Conservation (phyloP, 176 grass and related monocot species). For the Triticum dicoccoides region DNA sequence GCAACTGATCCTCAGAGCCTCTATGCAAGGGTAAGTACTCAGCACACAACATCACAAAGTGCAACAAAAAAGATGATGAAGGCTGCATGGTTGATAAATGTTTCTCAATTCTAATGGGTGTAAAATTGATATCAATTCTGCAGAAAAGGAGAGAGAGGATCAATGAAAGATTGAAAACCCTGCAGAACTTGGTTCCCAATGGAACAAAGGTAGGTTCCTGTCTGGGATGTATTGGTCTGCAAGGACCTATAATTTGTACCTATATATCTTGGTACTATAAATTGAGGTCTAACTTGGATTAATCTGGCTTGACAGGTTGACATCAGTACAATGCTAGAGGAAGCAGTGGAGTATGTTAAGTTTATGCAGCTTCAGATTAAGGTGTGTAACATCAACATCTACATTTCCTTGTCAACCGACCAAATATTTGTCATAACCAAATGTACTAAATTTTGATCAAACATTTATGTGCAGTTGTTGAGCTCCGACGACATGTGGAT, state of each 20-base stretch:
- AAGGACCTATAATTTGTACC: neutral
- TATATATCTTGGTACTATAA: neutral
- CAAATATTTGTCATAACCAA: neutral
- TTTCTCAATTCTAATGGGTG: conserved; percentile 17
- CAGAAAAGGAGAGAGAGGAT: conserved; percentile 99
- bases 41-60: neutral
- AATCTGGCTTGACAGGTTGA: conserved; percentile 68
- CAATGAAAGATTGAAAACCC: conserved; percentile 78
- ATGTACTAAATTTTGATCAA: conserved; percentile 22
- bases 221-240: neutral
- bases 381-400: conserved; percentile 39
- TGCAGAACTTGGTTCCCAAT: conserved; percentile 91
- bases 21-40: conserved; percentile 85
- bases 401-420: neutral
- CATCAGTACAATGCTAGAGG: conserved; percentile 98
- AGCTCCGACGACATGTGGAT: conserved; percentile 97
- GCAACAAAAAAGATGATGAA: neutral
- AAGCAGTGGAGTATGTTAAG: conserved; percentile 90
- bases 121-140: conserved; percentile 21
- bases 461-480: conserved; percentile 64
- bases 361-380: conserved; percentile 97
- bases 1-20: conserved; percentile 82
- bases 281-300: conserved; percentile 3
- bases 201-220: conserved; percentile 76
- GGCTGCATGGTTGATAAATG: neutral